These are phyloP conservation scores for Martiniozyma asiatica DNA, from an alignment of 1,139 yeast genomes.

Conservation along the genomic window DNA sequence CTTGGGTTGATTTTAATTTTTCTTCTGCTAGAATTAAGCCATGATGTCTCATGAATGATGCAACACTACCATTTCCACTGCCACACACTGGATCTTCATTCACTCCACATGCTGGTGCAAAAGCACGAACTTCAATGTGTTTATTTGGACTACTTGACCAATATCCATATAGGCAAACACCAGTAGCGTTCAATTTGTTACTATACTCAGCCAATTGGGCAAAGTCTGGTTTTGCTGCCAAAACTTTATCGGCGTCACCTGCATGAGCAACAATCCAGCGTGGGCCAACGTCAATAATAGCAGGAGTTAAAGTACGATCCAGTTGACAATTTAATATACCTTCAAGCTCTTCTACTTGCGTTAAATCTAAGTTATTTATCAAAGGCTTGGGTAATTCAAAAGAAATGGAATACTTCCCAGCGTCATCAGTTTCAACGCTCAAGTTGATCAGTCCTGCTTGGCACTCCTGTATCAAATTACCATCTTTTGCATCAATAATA, in stretches of 20 bases:
- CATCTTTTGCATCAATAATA: slow-evolving; percentile 11
- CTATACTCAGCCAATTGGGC: slow-evolving; percentile 16
- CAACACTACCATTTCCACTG: slow-evolving; percentile 28
- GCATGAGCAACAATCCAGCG: slow-evolving; percentile 29
- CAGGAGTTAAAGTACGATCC: slow-evolving; percentile 8
- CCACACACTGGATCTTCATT: slow-evolving; percentile 45
- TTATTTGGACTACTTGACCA: slow-evolving; percentile 15
- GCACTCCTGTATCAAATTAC: slow-evolving; percentile 30
- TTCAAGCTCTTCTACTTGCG: slow-evolving; percentile 4
- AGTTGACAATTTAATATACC: slow-evolving; percentile 11
- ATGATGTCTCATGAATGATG: slow-evolving; percentile 4
- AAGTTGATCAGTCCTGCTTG: slow-evolving; percentile 27
- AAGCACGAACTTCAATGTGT: slow-evolving; percentile 27
- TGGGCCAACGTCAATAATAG: slow-evolving; percentile 27
- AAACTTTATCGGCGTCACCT: slow-evolving; percentile 23
- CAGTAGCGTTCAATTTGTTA: slow-evolving; percentile 20
- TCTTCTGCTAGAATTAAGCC: no score
- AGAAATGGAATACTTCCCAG: neutral
- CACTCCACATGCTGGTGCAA: slow-evolving; percentile 24
- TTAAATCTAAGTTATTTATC: neutral
- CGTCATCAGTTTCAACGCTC: neutral
- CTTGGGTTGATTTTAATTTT: slow-evolving; percentile 3
- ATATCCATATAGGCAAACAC: slow-evolving; percentile 29
- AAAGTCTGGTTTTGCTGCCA: slow-evolving; percentile 23
- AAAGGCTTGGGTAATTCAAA: slow-evolving; percentile 5